Conservation (phyloP, 2,329 filamentous ascomycete species). For the Ophiostoma quercus region DNA sequence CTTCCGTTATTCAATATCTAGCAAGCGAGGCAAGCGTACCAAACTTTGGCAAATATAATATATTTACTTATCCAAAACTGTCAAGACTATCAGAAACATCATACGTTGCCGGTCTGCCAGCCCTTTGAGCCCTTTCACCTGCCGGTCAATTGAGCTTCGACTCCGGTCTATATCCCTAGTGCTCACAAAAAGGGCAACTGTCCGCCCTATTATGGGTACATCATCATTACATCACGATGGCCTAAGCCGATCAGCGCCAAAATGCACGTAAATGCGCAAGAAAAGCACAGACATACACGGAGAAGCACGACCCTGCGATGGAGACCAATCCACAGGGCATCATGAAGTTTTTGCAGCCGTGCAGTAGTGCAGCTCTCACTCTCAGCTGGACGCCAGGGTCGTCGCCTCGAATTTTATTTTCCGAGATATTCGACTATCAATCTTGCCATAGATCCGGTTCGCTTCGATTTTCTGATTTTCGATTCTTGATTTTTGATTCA, state of each 20-base stretch:
- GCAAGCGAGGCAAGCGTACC: not conserved
- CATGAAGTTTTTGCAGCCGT: not conserved
- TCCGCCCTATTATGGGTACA: constrained; percentile 5
- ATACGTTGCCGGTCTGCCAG: not conserved
- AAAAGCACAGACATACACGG: not conserved
- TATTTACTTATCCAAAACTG: not conserved
- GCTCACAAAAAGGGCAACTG: constrained; percentile 3
- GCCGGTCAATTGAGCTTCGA: not conserved
- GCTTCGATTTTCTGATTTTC: not conserved
- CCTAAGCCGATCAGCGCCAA: not conserved
- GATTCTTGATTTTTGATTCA: not conserved
- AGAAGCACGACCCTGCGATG: not conserved
- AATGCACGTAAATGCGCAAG: not conserved
- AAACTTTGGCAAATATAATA: not conserved
- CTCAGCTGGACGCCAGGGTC: not conserved
- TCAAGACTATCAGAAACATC: not conserved
- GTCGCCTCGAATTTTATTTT: not conserved
- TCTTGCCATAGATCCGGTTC: not conserved
- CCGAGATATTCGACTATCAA: not conserved
- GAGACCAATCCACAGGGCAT: not conserved
- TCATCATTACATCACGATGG: not conserved
- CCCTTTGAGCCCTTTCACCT: not conserved
- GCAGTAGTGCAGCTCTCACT: not conserved
- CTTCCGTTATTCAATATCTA: not conserved
- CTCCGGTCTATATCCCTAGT: not conserved